These are phyloP conservation scores for Zizania latifolia DNA, from an alignment of 176 grass and related monocot genomes.

Conservation along the genomic window DNA sequence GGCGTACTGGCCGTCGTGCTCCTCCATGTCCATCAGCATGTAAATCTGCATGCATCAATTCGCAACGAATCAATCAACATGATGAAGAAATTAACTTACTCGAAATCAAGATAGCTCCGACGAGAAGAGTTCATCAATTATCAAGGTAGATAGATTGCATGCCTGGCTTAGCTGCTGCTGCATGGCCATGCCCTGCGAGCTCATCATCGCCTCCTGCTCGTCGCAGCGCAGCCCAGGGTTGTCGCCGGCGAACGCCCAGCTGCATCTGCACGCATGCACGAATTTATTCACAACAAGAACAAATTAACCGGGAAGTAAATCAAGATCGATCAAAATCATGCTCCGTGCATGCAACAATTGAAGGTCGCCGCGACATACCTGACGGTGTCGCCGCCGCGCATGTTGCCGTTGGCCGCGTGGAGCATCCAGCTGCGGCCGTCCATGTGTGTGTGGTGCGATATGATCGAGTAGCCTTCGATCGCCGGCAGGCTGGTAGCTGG, in stretches of 20 bases:
- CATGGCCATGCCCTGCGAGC: not conserved
- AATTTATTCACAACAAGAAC: too few relatives aligned
- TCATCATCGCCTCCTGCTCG: not conserved
- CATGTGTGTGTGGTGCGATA: not conserved
- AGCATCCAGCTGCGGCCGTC: not conserved
- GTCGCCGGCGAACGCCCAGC: not conserved
- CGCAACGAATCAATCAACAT: not conserved
- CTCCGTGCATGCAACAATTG: too few relatives aligned
- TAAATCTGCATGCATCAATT: constrained; percentile 3
- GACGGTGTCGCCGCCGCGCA: not conserved
- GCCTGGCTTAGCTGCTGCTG: constrained; percentile 13
- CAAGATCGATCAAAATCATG: too few relatives aligned
- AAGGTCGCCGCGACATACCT: too few relatives aligned
- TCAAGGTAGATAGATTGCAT: not conserved
- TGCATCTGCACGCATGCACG: not conserved
- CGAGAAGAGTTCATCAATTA: too few relatives aligned
- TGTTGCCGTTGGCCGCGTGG: not conserved
- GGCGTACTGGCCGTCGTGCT: not conserved
- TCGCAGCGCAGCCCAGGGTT: not conserved
- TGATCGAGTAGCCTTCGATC: not conserved
- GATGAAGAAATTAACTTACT: too few relatives aligned
- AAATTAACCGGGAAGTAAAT: too few relatives aligned
- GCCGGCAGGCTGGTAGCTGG: not conserved
- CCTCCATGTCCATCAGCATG: constrained; percentile 16
- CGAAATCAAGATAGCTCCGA: too few relatives aligned